phyloP scores from a whole-genome alignment of 352 stramenopile genomes.

The Phytophthora podocarpi region DNA sequence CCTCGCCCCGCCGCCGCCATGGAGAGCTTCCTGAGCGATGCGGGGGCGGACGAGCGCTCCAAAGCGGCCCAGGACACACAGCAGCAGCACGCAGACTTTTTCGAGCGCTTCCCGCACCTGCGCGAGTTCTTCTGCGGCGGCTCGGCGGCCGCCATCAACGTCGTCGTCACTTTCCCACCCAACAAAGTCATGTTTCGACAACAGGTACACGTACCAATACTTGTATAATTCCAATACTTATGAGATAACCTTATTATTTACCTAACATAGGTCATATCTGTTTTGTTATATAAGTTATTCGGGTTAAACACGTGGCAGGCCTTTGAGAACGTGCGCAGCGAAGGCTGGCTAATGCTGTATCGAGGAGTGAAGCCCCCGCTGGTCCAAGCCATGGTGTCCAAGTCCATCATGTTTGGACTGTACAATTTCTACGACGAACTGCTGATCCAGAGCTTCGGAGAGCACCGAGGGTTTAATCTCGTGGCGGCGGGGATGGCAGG shows the following conservation, averaged over 20 bases:
- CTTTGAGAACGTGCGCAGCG: conserved; percentile 68
- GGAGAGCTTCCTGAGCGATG: conserved; percentile 36
- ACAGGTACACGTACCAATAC: conserved; percentile 59
- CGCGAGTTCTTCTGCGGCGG: conserved; percentile 86
- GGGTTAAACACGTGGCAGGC: conserved; percentile 72
- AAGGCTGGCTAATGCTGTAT: conserved; percentile 75
- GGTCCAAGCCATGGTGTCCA: conserved; percentile 85
- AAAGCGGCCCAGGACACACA: background rate
- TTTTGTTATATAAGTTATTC: conserved; percentile 52
- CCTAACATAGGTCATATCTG: background rate
- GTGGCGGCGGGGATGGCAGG: conserved; percentile 71
- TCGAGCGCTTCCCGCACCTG: conserved; percentile 64
- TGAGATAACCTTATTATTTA: background rate
- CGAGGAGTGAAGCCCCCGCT: conserved; percentile 85
- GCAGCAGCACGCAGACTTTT: conserved; percentile 35
- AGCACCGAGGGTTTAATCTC: conserved; percentile 48
- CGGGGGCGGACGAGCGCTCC: conserved; percentile 10
- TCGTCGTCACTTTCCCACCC: conserved; percentile 84
- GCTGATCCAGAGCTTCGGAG: conserved; percentile 51
- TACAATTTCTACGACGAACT: conserved; percentile 88
- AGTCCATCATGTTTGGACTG: conserved; percentile 91
- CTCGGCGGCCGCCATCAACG: conserved; percentile 86
- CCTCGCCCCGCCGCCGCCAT: conserved; percentile 11
- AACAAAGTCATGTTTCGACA: conserved; percentile 94
- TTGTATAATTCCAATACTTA: background rate